Evolutionary conservation across 805 yeast species (phyloP).

Genomic region (Wickerhamiella nectarea): DNA sequence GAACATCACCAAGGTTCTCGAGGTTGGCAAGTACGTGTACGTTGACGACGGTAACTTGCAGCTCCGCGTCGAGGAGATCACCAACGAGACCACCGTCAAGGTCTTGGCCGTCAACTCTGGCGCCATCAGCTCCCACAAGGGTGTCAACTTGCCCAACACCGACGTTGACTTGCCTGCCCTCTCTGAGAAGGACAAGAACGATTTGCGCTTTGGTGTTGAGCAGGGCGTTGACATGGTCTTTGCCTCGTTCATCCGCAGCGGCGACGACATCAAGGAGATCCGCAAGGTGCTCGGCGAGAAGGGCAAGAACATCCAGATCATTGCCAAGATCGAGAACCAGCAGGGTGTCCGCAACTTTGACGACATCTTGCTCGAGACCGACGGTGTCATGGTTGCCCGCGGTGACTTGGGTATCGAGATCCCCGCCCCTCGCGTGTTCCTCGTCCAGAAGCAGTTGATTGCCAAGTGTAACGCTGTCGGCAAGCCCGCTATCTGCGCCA

Average conservation of each 20-base stretch:
- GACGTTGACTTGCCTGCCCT: conserved; percentile 98
- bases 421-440: conserved; percentile 97
- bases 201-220: conserved; percentile 89
- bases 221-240: conserved; percentile 96
- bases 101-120: conserved; percentile 89
- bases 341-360: conserved; percentile 99
- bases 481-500: conserved; percentile 98
- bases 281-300: conserved; percentile 93
- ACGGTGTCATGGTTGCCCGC: conserved; percentile 99
- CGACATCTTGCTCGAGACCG: conserved; percentile 85
- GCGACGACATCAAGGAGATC: conserved; percentile 76
- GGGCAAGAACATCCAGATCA: conserved; percentile 91
- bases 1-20: conserved; percentile 91
- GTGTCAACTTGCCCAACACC: conserved; percentile 97
- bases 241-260: conserved; percentile 96
- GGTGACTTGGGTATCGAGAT: conserved; percentile 99
- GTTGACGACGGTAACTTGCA: conserved; percentile 97
- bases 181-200: conserved; percentile 90
- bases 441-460: conserved; percentile 96
- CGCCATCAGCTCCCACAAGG: conserved; percentile 93
- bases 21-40: conserved; percentile 78
- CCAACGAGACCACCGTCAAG: conserved; percentile 67
- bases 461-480: conserved; percentile 99
- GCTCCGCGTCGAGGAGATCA: conserved; percentile 76
- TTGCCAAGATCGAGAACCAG: conserved; percentile 96